Percentiles rank a stretch among this genome's conserved stretches.
Evolutionary conservation across 306 rosid genomes (phyloP).

Genomic region (barrel medic (Medicago truncatula)): DNA sequence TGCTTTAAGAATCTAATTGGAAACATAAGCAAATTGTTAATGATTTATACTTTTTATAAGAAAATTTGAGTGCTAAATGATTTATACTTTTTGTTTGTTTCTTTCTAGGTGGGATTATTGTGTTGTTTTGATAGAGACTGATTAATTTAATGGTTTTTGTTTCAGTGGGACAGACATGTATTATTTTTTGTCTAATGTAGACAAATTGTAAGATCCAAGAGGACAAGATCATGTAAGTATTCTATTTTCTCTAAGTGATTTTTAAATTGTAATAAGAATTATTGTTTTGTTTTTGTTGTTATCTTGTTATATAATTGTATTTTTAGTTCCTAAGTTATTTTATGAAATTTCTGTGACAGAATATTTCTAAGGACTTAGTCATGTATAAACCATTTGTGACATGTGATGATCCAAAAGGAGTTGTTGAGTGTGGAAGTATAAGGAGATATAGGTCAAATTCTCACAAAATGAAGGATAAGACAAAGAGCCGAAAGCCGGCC

Average conservation of each 20-base stretch:
- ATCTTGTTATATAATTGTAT: slow-evolving; percentile 26
- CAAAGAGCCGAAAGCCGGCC: slow-evolving; percentile 48
- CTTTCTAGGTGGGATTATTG: slow-evolving; percentile 29
- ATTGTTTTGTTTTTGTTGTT: slow-evolving; percentile 14
- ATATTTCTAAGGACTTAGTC: slow-evolving; percentile 67
- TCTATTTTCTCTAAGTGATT: slow-evolving; percentile 1
- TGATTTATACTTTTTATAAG: neutral
- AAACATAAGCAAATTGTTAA: slow-evolving; percentile 23
- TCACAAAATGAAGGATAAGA: slow-evolving; percentile 62
- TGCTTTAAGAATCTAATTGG: slow-evolving; percentile 25
- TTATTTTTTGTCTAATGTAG: slow-evolving; percentile 57
- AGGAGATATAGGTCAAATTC: slow-evolving; percentile 63
- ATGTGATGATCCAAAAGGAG: slow-evolving; percentile 94
- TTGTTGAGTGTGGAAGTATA: slow-evolving; percentile 72
- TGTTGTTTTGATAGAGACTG: slow-evolving; percentile 49
- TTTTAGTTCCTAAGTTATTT: slow-evolving; percentile 44
- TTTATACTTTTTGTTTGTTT: slow-evolving; percentile 31
- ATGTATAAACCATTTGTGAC: slow-evolving; percentile 79
- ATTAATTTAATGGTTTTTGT: slow-evolving; percentile 48
- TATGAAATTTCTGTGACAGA: slow-evolving; percentile 59
- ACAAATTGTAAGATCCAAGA: slow-evolving; percentile 53
- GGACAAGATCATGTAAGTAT: slow-evolving; percentile 57
- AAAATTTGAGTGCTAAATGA: slow-evolving; percentile 53
- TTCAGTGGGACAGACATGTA: slow-evolving; percentile 49
- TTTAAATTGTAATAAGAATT: neutral